Base-by-base conservation (phyloP, 192 early-diverging fungal genomes). In the Linnemannia elongata region DNA sequence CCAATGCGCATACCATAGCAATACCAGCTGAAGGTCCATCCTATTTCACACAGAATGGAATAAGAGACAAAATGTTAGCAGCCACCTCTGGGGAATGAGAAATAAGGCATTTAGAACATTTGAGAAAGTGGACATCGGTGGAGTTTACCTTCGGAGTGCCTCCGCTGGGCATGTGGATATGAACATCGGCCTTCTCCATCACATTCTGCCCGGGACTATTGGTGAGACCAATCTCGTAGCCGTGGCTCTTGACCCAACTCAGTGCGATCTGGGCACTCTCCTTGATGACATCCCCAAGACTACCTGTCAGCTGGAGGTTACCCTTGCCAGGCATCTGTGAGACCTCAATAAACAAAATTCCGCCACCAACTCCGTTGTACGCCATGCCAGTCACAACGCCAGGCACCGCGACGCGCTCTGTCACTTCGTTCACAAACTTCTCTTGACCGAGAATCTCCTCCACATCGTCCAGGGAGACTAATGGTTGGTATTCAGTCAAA, bases 331-430 rank as follows among this genome's bases (percentile, higher is more conserved):
- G 89, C 89, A 95, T 94, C 81, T 93, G 91, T 2, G 94, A 93
- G 15, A 95, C 94, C 79, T 97, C 96, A 75, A 97, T 95, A 68
- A 96, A 95, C 44, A 97, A 82, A 60, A 96, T 91, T 10, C 94
- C 94, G 9, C 96, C 96, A 3, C 97, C 96, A 75, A 84, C 89
- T 10, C 93, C 89, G 24, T 95, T 95, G 89, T 94, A 97, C 8
- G 97, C 96, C 76, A 97, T 88, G 4, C 97, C 97, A 39, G 94
- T 96, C 0, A 96, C 95, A n/a, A 97, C 93, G 1, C 97, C 97
- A 38, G 95, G 94, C 3, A 88, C 83, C 12, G 91, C 52, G 5
- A 90, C 88, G 13, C 94, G 91, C 78, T 95, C 94, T 42, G 93
- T 89, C 6, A 96, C 92, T 78, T 96, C 95, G 63, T 94, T 92